These are phyloP conservation scores for Microstroma glucosiphilum DNA, from an alignment of 1,284 basidiomycete species.

Conservation along the genomic window DNA sequence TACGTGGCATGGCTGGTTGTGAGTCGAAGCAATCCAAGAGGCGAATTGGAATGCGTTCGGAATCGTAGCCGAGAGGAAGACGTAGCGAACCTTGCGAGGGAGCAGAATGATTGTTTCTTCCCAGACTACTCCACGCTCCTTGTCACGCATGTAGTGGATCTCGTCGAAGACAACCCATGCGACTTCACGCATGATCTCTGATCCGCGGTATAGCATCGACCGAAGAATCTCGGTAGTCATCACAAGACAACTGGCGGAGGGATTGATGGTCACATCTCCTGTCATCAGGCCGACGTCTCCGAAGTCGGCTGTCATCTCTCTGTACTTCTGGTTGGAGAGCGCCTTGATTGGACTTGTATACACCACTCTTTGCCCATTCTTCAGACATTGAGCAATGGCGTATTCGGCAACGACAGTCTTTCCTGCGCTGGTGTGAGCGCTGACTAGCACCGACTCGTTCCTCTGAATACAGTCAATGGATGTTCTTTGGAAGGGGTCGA, in stretches of 20 bases:
- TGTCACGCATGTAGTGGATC: constrained; percentile 99
- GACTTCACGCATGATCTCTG: constrained; percentile 98
- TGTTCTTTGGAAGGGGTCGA: constrained; percentile 96
- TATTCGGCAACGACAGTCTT: constrained; percentile 99
- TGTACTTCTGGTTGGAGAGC: constrained; percentile 72
- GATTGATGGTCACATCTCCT: constrained; percentile 99
- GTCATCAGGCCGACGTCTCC: constrained; percentile 99
- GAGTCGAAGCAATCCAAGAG: constrained; percentile 95
- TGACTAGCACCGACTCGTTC: constrained; percentile 94
- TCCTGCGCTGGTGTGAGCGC: constrained; percentile 96
- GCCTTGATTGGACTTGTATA: constrained; percentile 98
- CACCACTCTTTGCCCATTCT: constrained; percentile 87
- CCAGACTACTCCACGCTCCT: constrained; percentile 63
- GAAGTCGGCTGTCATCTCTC: constrained; percentile 93
- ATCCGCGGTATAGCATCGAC: constrained; percentile 97
- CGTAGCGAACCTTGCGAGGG: constrained; percentile 90
- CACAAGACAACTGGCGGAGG: constrained; percentile 88
- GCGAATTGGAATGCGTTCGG: constrained; percentile 99
- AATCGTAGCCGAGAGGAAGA: constrained; percentile 99
- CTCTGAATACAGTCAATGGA: constrained; percentile 91
- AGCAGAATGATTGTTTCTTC: constrained; percentile 88
- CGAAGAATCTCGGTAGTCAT: constrained; percentile 99
- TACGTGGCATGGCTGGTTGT: constrained; percentile 96
- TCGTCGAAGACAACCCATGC: constrained; percentile 99
- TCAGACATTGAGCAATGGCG: constrained; percentile 92